These are phyloP conservation scores for Rhytidhysteron rufulum DNA, from an alignment of 2,329 filamentous ascomycete genomes.

Conservation along the genomic window DNA sequence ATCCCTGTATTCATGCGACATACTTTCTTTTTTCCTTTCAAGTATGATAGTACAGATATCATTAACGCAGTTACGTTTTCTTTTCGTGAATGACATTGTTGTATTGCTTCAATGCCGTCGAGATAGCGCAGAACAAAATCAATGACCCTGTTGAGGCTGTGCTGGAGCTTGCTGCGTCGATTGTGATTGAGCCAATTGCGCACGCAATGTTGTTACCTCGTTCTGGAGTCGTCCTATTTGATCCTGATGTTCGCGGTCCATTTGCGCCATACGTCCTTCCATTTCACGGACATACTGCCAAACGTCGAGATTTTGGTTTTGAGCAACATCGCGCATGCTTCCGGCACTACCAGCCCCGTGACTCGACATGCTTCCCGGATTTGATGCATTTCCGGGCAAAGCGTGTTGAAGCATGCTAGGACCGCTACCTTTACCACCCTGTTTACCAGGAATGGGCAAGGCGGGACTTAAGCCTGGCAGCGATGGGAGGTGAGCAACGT, in stretches of 20 bases:
- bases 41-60: slow-evolving; percentile 10
- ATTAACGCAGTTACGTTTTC: not conserved
- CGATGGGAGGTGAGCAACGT: slow-evolving; percentile 39
- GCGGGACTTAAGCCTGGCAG: slow-evolving; percentile 38
- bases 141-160: slow-evolving; percentile 1
- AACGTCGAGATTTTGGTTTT: slow-evolving; percentile 48
- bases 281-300: slow-evolving; percentile 71
- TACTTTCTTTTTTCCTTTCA: not conserved
- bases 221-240: slow-evolving; percentile 42
- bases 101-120: slow-evolving; percentile 4
- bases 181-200: slow-evolving; percentile 33
- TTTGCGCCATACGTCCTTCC: slow-evolving; percentile 51
- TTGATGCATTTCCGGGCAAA: slow-evolving; percentile 38
- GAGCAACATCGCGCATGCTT: slow-evolving; percentile 66
- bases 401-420: slow-evolving; percentile 42
- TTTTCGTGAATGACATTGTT: not conserved
- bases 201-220: slow-evolving; percentile 39
- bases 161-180: not conserved
- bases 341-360: slow-evolving; percentile 56
- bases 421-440: slow-evolving; percentile 26
- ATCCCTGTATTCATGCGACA: not conserved
- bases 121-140: slow-evolving; percentile 1
- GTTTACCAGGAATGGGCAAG: slow-evolving; percentile 26
- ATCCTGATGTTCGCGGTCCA: slow-evolving; percentile 47
- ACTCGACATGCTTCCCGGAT: slow-evolving; percentile 49